Conservation (phyloP, 2,329 filamentous ascomycete species). For the Colletotrichum gloeosporioides region DNA sequence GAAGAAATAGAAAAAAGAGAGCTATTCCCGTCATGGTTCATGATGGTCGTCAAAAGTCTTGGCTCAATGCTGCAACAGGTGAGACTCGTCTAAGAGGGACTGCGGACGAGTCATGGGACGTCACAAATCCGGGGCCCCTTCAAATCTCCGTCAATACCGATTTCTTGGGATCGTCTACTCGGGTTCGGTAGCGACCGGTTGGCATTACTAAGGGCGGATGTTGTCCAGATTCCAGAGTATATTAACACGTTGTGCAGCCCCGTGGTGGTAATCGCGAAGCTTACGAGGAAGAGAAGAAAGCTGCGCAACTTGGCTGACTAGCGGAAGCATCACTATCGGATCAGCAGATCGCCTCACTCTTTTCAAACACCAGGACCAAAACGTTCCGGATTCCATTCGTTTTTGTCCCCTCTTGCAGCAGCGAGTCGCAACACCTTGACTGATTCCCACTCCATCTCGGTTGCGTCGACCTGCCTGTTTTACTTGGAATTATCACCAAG, state of each 20-base stretch:
- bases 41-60: neutral
- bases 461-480: neutral
- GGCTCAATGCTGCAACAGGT: neutral
- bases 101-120: neutral
- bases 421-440: neutral
- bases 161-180: neutral
- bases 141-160: slow-evolving; percentile 1
- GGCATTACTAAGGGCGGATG: neutral
- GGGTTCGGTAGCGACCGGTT: neutral
- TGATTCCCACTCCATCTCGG: neutral
- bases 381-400: neutral
- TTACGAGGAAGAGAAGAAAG: neutral
- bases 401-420: neutral
- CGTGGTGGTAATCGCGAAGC: neutral
- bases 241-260: slow-evolving; percentile 3
- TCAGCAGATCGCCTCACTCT: neutral
- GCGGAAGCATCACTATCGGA: neutral
- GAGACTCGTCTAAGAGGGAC: neutral
- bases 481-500: neutral
- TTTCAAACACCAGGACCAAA: neutral
- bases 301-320: neutral
- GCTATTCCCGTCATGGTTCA: neutral
- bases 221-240: neutral
- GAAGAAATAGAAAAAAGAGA: neutral
- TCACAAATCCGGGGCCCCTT: neutral